A percentile compares a stretch with the other conserved stretches of the same genome.
Evolutionary conservation across 768 basidiomycete species (phyloP).

Genomic region (Mrakia frigida): DNA sequence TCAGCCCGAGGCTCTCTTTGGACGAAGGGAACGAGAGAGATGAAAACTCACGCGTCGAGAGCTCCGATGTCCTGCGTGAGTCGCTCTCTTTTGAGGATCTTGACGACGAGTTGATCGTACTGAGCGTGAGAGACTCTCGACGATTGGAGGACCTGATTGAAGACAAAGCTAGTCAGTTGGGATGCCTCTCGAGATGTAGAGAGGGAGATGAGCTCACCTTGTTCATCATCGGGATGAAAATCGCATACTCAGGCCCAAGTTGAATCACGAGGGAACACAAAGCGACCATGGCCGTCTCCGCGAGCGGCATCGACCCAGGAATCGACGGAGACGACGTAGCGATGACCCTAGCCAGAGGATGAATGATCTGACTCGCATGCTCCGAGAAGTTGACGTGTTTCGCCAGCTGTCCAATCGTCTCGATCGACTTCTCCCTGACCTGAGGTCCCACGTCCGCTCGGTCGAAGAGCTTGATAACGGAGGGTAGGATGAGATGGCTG

Average conservation of each 20-base stretch:
- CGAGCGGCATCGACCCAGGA: conserved; percentile 53
- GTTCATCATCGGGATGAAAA: conserved; percentile 94
- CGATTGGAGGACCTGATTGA: conserved; percentile 61
- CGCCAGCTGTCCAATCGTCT: conserved; percentile 84
- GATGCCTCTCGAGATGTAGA: too few relatives aligned
- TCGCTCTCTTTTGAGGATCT: conserved; percentile 84
- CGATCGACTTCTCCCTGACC: conserved; percentile 80
- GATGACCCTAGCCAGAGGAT: conserved; percentile 84
- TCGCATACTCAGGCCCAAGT: conserved; percentile 91
- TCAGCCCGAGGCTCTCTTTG: conserved; percentile 42
- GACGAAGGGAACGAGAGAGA: conserved; percentile 22
- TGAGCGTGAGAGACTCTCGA: conserved; percentile 71
- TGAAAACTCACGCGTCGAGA: conserved; percentile 55
- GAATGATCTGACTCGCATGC: conserved; percentile 93
- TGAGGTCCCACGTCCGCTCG: conserved; percentile 64
- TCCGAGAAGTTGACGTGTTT: conserved; percentile 94
- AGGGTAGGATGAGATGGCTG: conserved; percentile 89
- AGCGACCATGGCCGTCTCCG: conserved; percentile 83
- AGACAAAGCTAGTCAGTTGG: too few relatives aligned
- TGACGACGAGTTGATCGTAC: conserved; percentile 82
- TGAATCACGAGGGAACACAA: conserved; percentile 87
- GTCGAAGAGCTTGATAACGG: conserved; percentile 88
- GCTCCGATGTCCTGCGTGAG: conserved; percentile 77
- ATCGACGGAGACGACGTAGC: conserved; percentile 51
- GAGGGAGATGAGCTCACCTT: conserved; percentile 55